Evolutionary conservation across 202 grass and related monocot genomes (phyloP).

Genomic region (Elaeis oleifera): DNA sequence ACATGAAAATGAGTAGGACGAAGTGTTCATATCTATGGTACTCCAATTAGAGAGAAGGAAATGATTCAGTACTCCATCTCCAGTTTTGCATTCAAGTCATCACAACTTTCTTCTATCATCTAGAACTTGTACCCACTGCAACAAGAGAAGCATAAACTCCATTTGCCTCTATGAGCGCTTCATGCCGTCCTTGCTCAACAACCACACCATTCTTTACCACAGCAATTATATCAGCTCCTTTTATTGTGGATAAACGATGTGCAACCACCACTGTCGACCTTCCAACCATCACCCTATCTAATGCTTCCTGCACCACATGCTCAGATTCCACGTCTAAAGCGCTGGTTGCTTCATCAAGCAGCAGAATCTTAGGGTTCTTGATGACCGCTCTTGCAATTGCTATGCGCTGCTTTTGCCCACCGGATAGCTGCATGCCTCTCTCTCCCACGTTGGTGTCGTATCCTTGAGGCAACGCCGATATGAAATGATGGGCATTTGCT

Average conservation of each 20-base stretch:
- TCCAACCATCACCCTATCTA: constrained; percentile 63
- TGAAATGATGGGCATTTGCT: constrained; percentile 54
- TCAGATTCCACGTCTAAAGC: constrained; percentile 79
- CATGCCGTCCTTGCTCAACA: constrained; percentile 56
- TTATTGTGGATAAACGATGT: constrained; percentile 59
- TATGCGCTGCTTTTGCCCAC: constrained; percentile 74
- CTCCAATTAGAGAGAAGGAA: too few species aligned
- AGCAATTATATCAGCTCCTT: constrained; percentile 42
- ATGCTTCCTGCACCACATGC: constrained; percentile 54
- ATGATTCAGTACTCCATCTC: too few species aligned
- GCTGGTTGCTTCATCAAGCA: constrained; percentile 77
- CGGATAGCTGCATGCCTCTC: constrained; percentile 51
- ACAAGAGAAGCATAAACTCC: constrained; percentile 52
- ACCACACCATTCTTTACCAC: constrained; percentile 58
- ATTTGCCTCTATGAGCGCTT: constrained; percentile 25
- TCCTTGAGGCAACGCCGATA: constrained; percentile 44
- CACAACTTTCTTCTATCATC: constrained; percentile 3
- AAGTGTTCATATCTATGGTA: too few species aligned
- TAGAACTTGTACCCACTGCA: constrained; percentile 36
- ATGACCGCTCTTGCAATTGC: constrained; percentile 63
- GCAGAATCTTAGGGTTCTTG: constrained; percentile 53
- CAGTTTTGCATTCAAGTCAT: too few species aligned
- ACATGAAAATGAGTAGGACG: too few species aligned
- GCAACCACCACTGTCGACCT: constrained; percentile 55
- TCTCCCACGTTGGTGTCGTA: constrained; percentile 65